These are phyloP conservation scores for Plasmodium vivax DNA, from an alignment of 169 alveolate species.

Conservation along the genomic window DNA sequence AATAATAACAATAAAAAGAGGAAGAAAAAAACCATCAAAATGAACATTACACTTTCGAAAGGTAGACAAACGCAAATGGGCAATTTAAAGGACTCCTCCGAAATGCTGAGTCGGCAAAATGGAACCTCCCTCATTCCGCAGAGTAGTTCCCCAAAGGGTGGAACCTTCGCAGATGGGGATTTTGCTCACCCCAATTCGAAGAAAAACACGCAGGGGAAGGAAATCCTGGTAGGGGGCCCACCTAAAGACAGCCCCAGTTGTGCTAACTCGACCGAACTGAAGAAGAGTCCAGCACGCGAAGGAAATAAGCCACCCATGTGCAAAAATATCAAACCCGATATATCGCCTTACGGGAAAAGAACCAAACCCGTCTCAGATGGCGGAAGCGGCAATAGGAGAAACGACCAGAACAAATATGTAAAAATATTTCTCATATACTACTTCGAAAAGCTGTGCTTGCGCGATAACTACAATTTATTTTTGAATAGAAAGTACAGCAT, in stretches of 20 bases:
- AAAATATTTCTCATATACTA: slow-evolving; percentile 11
- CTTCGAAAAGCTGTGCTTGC: slow-evolving; percentile 39
- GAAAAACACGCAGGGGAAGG: neutral
- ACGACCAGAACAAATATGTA: neutral
- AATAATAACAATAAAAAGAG: neutral
- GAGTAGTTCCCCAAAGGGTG: neutral
- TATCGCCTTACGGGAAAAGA: neutral
- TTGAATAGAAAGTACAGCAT: slow-evolving; percentile 30
- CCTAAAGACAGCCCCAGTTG: neutral
- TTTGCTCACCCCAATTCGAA: neutral
- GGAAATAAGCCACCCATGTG: neutral
- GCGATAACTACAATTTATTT: slow-evolving; percentile 29
- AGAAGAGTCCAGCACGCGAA: neutral
- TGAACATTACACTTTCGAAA: neutral
- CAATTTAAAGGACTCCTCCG: neutral
- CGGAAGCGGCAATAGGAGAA: neutral
- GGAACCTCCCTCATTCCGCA: neutral
- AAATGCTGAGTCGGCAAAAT: neutral
- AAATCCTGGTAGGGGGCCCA: neutral
- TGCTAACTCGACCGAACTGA: neutral
- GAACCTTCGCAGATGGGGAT: neutral
- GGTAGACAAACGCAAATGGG: neutral
- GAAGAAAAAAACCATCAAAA: neutral
- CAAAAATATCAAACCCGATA: neutral
- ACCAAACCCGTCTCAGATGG: neutral